Evolutionary conservation across 345 rosid species (phyloP), one percentile per base, ranked within the genome.

Genomic region (Euphorbia pulcherrima): DNA sequence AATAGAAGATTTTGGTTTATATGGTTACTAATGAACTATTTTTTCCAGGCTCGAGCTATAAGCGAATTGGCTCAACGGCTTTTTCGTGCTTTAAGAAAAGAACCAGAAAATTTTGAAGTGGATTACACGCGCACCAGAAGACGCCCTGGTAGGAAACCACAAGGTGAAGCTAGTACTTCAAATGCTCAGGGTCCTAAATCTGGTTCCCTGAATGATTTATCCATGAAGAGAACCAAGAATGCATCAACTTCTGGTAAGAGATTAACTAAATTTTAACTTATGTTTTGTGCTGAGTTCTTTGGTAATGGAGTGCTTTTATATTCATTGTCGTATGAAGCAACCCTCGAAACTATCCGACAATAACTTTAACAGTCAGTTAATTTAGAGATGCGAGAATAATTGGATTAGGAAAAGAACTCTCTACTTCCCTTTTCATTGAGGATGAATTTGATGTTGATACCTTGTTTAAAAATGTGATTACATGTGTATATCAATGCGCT

Each of bases 21-120:
- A 14, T 60, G 20, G 52, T 13, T 7, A 33, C 29, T 62, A 27
- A 47, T 54, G 46, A 14, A 54, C 14, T 37, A 30, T 11, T n/a
- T 14, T 59, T 21, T 71, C 48, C 76, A 72, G 80, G 80, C 74
- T 58, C 44, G 62, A 20, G 68, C 41, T 30, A 29, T 77, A 20
- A 50, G 60, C 39, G 73, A 64, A 50, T 26, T 59, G 41, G 80
- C 70, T 12, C 50, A 40, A 3, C 46, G 63, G 53, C 63, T 68
- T 23, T 64, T 77, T 5, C 29, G 20, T 41, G 1, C 66, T 27
- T 60, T 77, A 35, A 68, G 50, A 59, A 50, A 70, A 9, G 76
- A 68, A 28, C 76, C 76, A 4, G 67, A 72, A 16, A 72, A 64
- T 6, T 72, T 77, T 1, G 24, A 64, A 13, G 13, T 24, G 62